These are phyloP conservation scores for Pochonia chlamydosporia DNA, from an alignment of 2,329 filamentous ascomycete species.

Conservation along the genomic window DNA sequence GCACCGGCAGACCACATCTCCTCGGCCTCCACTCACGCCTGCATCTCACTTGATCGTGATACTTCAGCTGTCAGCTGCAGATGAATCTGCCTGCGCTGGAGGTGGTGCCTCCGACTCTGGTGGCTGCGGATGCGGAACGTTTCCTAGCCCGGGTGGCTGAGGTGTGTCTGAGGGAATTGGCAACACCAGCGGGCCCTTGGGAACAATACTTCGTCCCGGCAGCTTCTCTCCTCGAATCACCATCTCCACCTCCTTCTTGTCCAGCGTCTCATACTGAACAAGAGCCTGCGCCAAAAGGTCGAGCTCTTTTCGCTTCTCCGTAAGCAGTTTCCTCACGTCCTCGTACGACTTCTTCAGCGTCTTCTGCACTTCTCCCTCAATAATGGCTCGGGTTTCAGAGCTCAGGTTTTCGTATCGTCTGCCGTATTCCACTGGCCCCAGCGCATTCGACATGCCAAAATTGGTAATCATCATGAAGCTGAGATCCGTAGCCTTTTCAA, in stretches of 20 bases:
- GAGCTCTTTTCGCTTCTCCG: constrained; percentile 72
- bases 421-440: constrained; percentile 86
- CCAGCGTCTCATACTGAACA: constrained; percentile 89
- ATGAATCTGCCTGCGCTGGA: constrained; percentile 24
- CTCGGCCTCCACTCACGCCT: background rate
- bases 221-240: constrained; percentile 84
- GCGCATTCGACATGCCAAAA: constrained; percentile 80
- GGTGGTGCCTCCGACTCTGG: constrained; percentile 24
- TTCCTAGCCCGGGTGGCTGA: constrained; percentile 28
- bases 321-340: constrained; percentile 66
- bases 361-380: constrained; percentile 83
- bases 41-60: background rate
- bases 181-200: constrained; percentile 38
- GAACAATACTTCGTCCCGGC: constrained; percentile 55
- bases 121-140: constrained; percentile 26
- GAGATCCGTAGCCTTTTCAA: constrained; percentile 72
- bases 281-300: constrained; percentile 84
- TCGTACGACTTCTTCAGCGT: constrained; percentile 76
- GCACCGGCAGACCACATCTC: background rate
- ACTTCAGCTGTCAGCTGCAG: constrained; percentile 17
- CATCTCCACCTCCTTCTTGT: constrained; percentile 82
- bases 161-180: constrained; percentile 30
- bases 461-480: constrained; percentile 85
- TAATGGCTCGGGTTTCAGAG: constrained; percentile 76
- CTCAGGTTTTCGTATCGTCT: constrained; percentile 78